These are phyloP conservation scores for Aechmea fasciata DNA, from an alignment of 176 grass and related monocot genomes.

Conservation along the genomic window DNA sequence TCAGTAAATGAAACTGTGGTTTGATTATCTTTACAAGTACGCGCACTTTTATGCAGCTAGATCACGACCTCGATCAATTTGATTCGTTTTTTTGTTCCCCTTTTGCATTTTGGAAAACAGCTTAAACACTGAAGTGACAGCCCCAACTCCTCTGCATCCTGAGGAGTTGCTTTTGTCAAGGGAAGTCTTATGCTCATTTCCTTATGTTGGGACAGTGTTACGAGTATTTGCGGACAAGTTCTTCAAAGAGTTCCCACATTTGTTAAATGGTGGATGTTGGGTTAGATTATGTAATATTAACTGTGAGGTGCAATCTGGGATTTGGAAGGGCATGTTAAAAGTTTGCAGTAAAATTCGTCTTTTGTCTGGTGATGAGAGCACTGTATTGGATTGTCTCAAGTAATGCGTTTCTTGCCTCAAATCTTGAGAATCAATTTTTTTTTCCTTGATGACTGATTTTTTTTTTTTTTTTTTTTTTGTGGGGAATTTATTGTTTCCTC, in stretches of 20 bases:
- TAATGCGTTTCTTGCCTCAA: constrained; percentile 35
- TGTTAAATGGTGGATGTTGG: constrained; percentile 51
- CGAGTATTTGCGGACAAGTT: constrained; percentile 38
- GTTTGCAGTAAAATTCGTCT: constrained; percentile 52
- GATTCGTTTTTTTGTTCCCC: constrained; percentile 19
- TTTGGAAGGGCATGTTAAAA: constrained; percentile 53
- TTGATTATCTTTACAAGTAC: too few relatives aligned
- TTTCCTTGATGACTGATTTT: constrained; percentile 9
- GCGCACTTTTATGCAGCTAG: too few relatives aligned
- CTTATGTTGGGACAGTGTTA: constrained; percentile 59
- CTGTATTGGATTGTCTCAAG: constrained; percentile 44
- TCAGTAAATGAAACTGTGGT: too few relatives aligned
- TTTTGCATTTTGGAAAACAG: constrained; percentile 21
- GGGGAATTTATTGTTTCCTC: constrained; percentile 4
- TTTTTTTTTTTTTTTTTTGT: background rate
- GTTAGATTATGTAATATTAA: constrained; percentile 60
- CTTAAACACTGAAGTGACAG: constrained; percentile 21
- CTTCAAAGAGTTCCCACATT: constrained; percentile 35
- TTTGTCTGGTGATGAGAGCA: constrained; percentile 67
- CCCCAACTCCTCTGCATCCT: constrained; percentile 38
- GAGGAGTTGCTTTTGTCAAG: constrained; percentile 44
- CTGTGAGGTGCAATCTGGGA: constrained; percentile 52
- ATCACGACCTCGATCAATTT: background rate
- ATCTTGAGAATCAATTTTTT: background rate
- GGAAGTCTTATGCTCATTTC: constrained; percentile 57